Base-by-base conservation (phyloP, 2,329 filamentous ascomycete species). In the Colletotrichum aenigma region DNA sequence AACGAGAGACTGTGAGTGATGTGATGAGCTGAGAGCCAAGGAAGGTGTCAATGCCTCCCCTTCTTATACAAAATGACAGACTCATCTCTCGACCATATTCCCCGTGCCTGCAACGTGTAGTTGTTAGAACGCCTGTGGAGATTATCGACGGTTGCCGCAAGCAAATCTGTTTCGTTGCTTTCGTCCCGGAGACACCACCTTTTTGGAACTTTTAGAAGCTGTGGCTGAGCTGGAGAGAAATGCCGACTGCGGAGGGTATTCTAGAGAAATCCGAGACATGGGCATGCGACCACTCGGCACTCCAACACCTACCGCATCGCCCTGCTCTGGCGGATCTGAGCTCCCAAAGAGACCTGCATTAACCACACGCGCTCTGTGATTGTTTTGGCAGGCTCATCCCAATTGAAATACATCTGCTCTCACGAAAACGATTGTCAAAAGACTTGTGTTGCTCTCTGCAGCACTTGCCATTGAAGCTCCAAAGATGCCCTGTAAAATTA, bases 351-450 rank as follows among this genome's bases (percentile, higher is more conserved):
- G 36, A 38, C 7, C 36, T 9, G 36, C 36, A 38, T 18, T 18
- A 38, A 38, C 0, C 36, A 38, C 15, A 38, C 15, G 36, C 36
- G 4, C 36, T 16, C 3, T 5, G 0, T 38, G 4, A 1, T 38
- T 4, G 4, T 8, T 18, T 1, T 43, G 9, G 4, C 18, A 48
- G n/a, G 0, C 4, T 21, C 43, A 21, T 6, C 9, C 0, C 10
- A 21, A 12, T 12, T n/a, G 4, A 10, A 12, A 12, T 6, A 0
- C 7, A 52, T 52, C 10, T 21, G 0, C 0, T 52, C 43, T 0
- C 43, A 21, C n/a, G 43, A 2, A 4, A n/a, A 52, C 2, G 3
- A 21, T 21, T 21, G 3, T 13, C n/a, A 7, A 21, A 52, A 52
- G 6, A 5, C n/a, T 0, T 10, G 10, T 21, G 6, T 21, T 21